Conservation (phyloP, 208 protist species). For the Wallacemonas collosoma region DNA sequence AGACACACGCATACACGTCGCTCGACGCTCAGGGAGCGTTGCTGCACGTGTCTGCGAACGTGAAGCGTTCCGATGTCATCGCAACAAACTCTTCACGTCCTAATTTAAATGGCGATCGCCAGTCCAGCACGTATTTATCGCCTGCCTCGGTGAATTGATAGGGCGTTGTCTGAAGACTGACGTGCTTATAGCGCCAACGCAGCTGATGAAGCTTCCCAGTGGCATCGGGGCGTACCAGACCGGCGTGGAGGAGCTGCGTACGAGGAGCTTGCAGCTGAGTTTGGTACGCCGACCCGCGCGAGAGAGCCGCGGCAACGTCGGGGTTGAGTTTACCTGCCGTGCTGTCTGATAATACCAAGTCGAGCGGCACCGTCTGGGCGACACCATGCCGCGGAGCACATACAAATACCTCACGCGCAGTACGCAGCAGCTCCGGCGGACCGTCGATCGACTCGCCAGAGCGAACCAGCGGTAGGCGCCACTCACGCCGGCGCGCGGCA, state of each 20-base stretch:
- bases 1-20: too few species aligned
- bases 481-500: not conserved
- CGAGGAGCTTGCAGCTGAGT: not conserved
- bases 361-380: not conserved
- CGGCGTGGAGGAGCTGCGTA: constrained; percentile 29
- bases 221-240: constrained; percentile 27
- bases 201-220: constrained; percentile 34
- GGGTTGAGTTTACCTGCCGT: not conserved
- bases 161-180: constrained; percentile 57
- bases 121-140: constrained; percentile 54
- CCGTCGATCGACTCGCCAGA: constrained; percentile 4
- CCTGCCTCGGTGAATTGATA: constrained; percentile 58
- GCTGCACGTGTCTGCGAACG: constrained; percentile 3
- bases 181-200: constrained; percentile 54
- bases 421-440: not conserved
- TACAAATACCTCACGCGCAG: not conserved
- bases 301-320: not conserved
- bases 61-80: constrained; percentile 16
- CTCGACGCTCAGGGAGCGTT: not conserved
- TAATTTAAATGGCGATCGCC: constrained; percentile 39
- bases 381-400: constrained; percentile 2
- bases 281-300: too few species aligned
- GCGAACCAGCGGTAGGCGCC: constrained; percentile 12
- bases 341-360: not conserved
- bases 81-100: constrained; percentile 36